These are phyloP conservation scores for Zanthoxylum bungeanum DNA, from an alignment of 345 rosid genomes.

Conservation along the genomic window DNA sequence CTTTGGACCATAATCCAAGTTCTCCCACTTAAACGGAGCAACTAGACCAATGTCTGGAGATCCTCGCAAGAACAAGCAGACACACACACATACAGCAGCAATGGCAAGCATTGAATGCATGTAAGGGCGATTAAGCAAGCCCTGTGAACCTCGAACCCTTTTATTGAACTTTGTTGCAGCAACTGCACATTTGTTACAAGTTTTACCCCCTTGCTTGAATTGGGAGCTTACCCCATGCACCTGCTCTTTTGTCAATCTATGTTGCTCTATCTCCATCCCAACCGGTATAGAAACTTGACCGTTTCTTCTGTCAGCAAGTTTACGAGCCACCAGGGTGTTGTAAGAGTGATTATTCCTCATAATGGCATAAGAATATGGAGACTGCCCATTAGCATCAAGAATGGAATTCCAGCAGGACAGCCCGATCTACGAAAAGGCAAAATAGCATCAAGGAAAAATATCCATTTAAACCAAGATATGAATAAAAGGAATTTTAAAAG, in stretches of 20 bases:
- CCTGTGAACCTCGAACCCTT: slow-evolving; percentile 45
- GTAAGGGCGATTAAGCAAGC: slow-evolving; percentile 72
- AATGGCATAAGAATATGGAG: slow-evolving; percentile 60
- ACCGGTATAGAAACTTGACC: slow-evolving; percentile 67
- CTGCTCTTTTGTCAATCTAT: slow-evolving; percentile 20
- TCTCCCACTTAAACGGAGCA: slow-evolving; percentile 82
- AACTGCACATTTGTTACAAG: slow-evolving; percentile 62
- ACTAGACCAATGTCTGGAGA: slow-evolving; percentile 52
- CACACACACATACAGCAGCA: slow-evolving; percentile 93
- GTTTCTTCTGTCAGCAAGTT: slow-evolving; percentile 63
- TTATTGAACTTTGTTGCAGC: slow-evolving; percentile 44
- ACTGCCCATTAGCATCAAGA: slow-evolving; percentile 52
- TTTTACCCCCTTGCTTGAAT: slow-evolving; percentile 19
- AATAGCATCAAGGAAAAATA: not conserved
- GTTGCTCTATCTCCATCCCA: slow-evolving; percentile 36
- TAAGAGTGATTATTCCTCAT: slow-evolving; percentile 64
- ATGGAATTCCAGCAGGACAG: slow-evolving; percentile 66
- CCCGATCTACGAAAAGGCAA: slow-evolving; percentile 47
- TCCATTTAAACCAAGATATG: not conserved
- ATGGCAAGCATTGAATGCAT: slow-evolving; percentile 81
- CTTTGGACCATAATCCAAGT: slow-evolving; percentile 61
- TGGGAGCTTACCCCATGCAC: slow-evolving; percentile 13
- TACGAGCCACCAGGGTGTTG: slow-evolving; percentile 60
- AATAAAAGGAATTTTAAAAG: not conserved
- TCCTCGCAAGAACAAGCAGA: slow-evolving; percentile 75